phyloP scores from a whole-genome alignment of 1,139 yeast species.

The Yamadazyma sp. region DNA sequence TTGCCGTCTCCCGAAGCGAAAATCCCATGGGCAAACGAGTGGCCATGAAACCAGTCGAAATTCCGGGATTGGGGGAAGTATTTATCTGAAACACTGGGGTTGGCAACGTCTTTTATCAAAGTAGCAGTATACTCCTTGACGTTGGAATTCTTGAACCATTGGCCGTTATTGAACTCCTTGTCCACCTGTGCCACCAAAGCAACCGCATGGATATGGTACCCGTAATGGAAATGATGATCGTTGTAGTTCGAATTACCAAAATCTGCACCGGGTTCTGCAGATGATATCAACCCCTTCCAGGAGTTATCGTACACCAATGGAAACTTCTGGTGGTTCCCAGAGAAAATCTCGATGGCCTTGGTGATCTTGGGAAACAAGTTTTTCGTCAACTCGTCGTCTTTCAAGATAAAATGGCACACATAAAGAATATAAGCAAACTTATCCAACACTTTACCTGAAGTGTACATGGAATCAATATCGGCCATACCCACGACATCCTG shows the following conservation, averaged over 20 bases:
- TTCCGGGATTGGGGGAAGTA: constrained; percentile 42
- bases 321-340: constrained; percentile 53
- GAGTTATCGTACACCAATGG: constrained; percentile 66
- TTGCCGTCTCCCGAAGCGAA: constrained; percentile 48
- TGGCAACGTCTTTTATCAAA: constrained; percentile 43
- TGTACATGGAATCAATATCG: constrained; percentile 70
- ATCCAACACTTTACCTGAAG: constrained; percentile 71
- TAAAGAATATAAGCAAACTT: constrained; percentile 74
- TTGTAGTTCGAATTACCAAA: constrained; percentile 78
- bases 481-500: constrained; percentile 59
- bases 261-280: constrained; percentile 66
- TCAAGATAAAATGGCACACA: constrained; percentile 55
- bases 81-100: constrained; percentile 33
- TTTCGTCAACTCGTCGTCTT: constrained; percentile 46
- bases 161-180: constrained; percentile 18
- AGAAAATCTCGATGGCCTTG: constrained; percentile 59
- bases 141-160: constrained; percentile 31
- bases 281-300: constrained; percentile 75
- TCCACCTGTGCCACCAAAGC: constrained; percentile 64
- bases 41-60: constrained; percentile 50
- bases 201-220: constrained; percentile 73
- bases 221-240: constrained; percentile 83
- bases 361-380: constrained; percentile 52
- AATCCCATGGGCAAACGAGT: constrained; percentile 48
- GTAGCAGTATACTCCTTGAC: constrained; percentile 34